Conservation (phyloP, 2,329 filamentous ascomycete species). For the Pestalotiopsis sp. region DNA sequence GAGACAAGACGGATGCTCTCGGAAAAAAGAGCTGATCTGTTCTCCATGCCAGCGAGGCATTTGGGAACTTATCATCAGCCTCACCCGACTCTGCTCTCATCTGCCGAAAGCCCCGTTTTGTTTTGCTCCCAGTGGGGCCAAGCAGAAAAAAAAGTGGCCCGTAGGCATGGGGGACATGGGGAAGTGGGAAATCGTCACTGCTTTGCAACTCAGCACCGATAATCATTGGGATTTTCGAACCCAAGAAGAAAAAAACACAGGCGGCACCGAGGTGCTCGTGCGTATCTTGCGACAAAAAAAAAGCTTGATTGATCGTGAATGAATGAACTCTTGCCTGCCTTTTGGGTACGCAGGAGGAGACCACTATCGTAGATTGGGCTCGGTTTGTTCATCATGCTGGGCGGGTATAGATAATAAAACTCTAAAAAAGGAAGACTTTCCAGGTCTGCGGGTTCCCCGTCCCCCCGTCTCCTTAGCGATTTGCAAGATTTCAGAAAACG, state of each 20-base stretch:
- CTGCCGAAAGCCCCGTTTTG: neutral
- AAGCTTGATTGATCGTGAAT: too few species aligned
- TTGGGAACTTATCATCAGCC: neutral
- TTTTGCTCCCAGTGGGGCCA: neutral
- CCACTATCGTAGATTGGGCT: too few species aligned
- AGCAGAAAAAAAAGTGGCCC: neutral
- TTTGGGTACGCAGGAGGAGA: too few species aligned
- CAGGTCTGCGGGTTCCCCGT: neutral
- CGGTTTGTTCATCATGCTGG: neutral
- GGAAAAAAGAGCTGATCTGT: neutral
- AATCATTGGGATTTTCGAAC: too few species aligned
- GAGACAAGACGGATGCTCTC: too few species aligned
- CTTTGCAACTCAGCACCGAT: neutral
- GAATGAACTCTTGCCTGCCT: too few species aligned
- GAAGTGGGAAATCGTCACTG: neutral
- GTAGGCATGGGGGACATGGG: neutral
- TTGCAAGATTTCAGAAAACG: neutral
- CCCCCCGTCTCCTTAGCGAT: neutral
- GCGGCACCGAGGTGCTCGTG: too few species aligned
- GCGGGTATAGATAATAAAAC: neutral
- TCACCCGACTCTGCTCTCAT: neutral
- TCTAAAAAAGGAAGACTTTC: neutral
- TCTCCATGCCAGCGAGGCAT: neutral
- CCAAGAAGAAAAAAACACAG: neutral
- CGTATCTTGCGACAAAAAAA: too few species aligned